Evolutionary conservation across 1,284 basidiomycete species (phyloP), one percentile per base, ranked within the genome.

Genomic region (Cryptococcus maquisensis): DNA sequence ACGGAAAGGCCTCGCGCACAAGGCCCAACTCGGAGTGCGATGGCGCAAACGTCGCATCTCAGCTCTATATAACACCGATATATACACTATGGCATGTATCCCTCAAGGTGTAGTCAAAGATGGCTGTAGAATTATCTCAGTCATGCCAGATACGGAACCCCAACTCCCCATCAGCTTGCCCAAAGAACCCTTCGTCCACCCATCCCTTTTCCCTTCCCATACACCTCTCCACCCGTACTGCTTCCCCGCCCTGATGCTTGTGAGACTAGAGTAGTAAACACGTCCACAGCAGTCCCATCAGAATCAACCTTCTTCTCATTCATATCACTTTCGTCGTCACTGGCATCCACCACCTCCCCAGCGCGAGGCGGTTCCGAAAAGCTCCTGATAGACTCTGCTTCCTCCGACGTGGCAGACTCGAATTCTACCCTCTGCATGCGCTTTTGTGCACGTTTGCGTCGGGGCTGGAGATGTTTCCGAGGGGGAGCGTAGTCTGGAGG

Each of bases 121-220:
- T 32, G 28, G 10, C 6, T 5, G 28, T 32, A 32, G 10, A 10
- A 32, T 32, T 6, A 6, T 32, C 28, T 7, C 36, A 55, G 49
- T 72, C 69, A 37, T 63, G 51, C 69, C 69, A 72, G 8, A 70
- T 52, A 18, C 23, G 54, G 51, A 72, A 72, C 0, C 67, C 68
- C 3, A 61, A 42, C 26, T 62, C 57, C 7, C 60, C 62, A 5
- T 62, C 63, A 16, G n/a, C n/a, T 56, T 50, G 36, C 35, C 35
- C 58, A 38, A 56, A 59, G 51, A 65, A 66, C 18, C 56, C 62
- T 38, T 61, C 57, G 1, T 50, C 60, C 40, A 59, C 43, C 23
- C 41, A 39, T 28, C 18, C 47, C 38, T 23, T n/a, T 42, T n/a
- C 47, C 52, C 13, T 56, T 38, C 15, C 41, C 47, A 39, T 49